Evolutionary conservation across 1,284 basidiomycete species (phyloP).

Genomic region (Pseudozyma thailandica): DNA sequence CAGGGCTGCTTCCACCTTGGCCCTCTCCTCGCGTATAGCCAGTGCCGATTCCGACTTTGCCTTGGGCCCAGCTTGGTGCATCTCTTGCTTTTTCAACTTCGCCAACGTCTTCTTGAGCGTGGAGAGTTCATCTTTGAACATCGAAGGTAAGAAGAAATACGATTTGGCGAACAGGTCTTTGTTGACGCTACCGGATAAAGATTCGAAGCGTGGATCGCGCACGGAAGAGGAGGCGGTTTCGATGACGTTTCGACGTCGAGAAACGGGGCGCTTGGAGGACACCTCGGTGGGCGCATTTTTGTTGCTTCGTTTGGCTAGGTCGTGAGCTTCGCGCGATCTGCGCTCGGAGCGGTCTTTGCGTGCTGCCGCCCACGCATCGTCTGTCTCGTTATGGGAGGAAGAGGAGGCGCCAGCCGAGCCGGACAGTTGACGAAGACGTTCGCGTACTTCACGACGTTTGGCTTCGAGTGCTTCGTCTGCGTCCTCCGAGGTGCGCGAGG

Average conservation of each 20-base stretch:
- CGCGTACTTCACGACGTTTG: conserved; percentile 35
- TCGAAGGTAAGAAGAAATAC: conserved; percentile 81
- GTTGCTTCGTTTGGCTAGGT: conserved; percentile 74
- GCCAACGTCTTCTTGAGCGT: conserved; percentile 77
- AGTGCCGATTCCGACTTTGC: conserved; percentile 72
- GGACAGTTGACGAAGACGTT: conserved; percentile 38
- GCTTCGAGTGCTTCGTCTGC: conserved; percentile 30
- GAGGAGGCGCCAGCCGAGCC: conserved; percentile 11
- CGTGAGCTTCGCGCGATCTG: conserved; percentile 21
- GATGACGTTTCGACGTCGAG: conserved; percentile 79
- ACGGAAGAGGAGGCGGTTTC: conserved; percentile 76
- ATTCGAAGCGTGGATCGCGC: conserved; percentile 89
- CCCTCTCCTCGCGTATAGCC: conserved; percentile 75
- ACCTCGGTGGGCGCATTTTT: conserved; percentile 93
- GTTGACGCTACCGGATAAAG: conserved; percentile 78
- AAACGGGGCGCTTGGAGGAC: conserved; percentile 86
- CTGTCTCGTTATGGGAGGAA: conserved; percentile 4
- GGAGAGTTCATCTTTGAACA: conserved; percentile 77
- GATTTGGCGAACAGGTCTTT: conserved; percentile 77
- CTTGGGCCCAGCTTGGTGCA: conserved; percentile 76
- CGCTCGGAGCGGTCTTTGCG: conserved; percentile 21
- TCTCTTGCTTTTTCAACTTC: conserved; percentile 76
- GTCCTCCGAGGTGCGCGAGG: neutral
- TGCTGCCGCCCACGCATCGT: conserved; percentile 16
- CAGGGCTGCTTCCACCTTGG: conserved; percentile 80